These are phyloP conservation scores for Mucor piriformis DNA, from an alignment of 371 early-diverging fungal genomes.

Conservation along the genomic window DNA sequence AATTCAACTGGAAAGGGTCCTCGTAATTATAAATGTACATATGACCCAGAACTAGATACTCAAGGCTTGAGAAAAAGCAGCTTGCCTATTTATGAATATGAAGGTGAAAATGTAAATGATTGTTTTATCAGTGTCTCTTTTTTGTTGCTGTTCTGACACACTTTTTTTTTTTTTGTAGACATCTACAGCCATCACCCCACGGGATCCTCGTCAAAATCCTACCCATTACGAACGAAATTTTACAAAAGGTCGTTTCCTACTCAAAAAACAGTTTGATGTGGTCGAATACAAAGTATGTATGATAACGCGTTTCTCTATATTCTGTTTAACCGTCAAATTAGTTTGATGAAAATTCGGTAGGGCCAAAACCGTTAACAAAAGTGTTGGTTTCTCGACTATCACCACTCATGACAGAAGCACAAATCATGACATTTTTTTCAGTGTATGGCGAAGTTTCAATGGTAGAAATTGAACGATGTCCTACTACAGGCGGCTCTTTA, in stretches of 20 bases:
- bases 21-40: conserved; percentile 46
- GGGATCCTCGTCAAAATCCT: conserved; percentile 45
- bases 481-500: conserved; percentile 57
- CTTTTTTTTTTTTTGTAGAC: background rate
- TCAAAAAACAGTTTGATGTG: conserved; percentile 21
- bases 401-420: conserved; percentile 46
- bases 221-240: conserved; percentile 37
- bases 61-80: conserved; percentile 26
- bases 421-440: conserved; percentile 54
- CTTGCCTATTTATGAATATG: conserved; percentile 34
- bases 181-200: conserved; percentile 16
- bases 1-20: conserved; percentile 29
- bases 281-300: conserved; percentile 39
- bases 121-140: background rate
- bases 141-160: background rate
- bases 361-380: conserved; percentile 36
- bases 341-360: conserved; percentile 46
- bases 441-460: conserved; percentile 56
- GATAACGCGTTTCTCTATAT: background rate
- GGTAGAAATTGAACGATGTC: conserved; percentile 56
- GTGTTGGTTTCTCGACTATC: conserved; percentile 46
- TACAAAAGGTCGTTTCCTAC: conserved; percentile 28
- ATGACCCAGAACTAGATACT: conserved; percentile 52
- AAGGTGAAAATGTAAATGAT: conserved; percentile 32
- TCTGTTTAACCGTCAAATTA: conserved; percentile 6